A percentile compares a stretch with the other conserved stretches of the same genome.
Evolutionary conservation across 768 basidiomycete species (phyloP).

Genomic region (Boletus rufocinnamomeus): DNA sequence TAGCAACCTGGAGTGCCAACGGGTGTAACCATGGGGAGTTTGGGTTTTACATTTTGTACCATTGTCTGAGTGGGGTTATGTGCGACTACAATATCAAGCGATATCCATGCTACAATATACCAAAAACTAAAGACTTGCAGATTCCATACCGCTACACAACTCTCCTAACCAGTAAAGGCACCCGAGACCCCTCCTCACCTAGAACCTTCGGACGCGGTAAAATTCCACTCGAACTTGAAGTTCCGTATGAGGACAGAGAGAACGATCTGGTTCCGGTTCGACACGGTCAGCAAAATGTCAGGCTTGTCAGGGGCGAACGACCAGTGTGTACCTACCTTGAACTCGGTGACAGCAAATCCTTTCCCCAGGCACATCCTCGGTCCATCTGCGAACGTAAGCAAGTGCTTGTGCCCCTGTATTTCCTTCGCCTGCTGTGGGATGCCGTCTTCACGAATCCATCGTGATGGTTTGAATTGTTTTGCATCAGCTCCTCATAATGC

Average conservation of each 20-base stretch:
- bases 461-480: conserved; percentile 57
- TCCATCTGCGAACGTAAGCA: conserved; percentile 33
- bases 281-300: too few relatives aligned
- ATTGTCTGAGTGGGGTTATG: neutral
- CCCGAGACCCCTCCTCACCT: conserved; percentile 15
- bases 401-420: conserved; percentile 29
- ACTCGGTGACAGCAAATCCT: conserved; percentile 29
- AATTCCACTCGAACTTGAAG: conserved; percentile 36
- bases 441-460: conserved; percentile 51
- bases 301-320: neutral
- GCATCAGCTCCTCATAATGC: conserved; percentile 63
- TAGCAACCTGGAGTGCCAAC: too few relatives aligned
- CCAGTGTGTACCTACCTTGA: conserved; percentile 20
- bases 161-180: conserved; percentile 15
- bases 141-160: neutral
- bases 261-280: conserved; percentile 5
- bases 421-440: conserved; percentile 36
- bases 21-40: too few relatives aligned
- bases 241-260: conserved; percentile 37
- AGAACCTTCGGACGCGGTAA: conserved; percentile 39
- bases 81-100: neutral
- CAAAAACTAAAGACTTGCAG: neutral
- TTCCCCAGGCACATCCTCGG: conserved; percentile 33
- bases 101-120: neutral
- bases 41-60: too few relatives aligned